These are phyloP conservation scores for Protea cynaroides DNA, from an alignment of 164 flowering plant species.

Conservation along the genomic window DNA sequence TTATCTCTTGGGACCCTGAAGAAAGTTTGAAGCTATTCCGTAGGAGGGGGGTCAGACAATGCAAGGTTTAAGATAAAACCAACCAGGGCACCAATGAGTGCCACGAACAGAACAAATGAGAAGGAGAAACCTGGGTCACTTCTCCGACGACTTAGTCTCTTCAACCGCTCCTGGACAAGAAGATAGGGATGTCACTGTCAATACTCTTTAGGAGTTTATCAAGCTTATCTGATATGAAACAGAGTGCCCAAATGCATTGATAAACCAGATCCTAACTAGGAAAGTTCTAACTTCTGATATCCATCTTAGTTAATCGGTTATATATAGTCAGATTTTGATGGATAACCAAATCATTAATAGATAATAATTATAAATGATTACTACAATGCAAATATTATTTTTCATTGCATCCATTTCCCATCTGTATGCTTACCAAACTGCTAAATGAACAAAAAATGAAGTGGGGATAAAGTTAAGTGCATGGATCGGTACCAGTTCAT, in stretches of 20 bases:
- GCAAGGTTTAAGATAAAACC: conserved; percentile 60
- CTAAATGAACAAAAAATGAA: background rate
- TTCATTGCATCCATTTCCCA: too few relatives aligned
- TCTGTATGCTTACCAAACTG: background rate
- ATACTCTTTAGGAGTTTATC: background rate
- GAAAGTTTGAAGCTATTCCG: conserved; percentile 18
- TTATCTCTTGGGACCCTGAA: conserved; percentile 6
- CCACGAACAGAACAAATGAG: conserved; percentile 54
- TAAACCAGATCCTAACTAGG: too few relatives aligned
- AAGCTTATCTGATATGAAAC: background rate
- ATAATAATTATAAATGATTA: too few relatives aligned
- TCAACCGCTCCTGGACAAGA: conserved; percentile 47
- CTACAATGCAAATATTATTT: too few relatives aligned
- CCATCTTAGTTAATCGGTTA: too few relatives aligned
- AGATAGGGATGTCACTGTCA: background rate
- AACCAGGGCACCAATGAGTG: conserved; percentile 53
- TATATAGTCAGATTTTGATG: too few relatives aligned
- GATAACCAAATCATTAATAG: too few relatives aligned
- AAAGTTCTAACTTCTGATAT: too few relatives aligned
- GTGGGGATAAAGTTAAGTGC: background rate
- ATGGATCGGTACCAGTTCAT: conserved; percentile 55
- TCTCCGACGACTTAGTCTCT: conserved; percentile 40
- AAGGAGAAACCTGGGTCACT: conserved; percentile 54
- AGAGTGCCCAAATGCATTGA: background rate
- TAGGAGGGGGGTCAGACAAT: conserved; percentile 44